phyloP scores from a whole-genome alignment of 2,329 filamentous ascomycete species.

The Ophiosphaerella narmari region DNA sequence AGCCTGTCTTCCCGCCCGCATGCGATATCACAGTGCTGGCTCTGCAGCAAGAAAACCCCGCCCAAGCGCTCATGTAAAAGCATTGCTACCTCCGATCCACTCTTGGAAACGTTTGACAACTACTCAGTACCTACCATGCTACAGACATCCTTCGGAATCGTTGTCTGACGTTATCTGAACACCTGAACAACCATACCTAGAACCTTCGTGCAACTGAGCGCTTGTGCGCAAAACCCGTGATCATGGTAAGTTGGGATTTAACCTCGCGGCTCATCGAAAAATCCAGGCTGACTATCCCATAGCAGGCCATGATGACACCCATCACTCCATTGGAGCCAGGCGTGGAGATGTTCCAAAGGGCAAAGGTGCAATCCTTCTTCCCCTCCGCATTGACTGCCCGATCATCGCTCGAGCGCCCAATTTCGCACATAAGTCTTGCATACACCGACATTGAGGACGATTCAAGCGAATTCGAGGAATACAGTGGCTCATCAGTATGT shows the following conservation, averaged over 20 bases:
- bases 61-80: constrained; percentile 49
- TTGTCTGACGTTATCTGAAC: constrained; percentile 33
- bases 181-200: constrained; percentile 14
- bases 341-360: constrained; percentile 56
- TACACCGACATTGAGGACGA: constrained; percentile 75
- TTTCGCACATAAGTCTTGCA: constrained; percentile 76
- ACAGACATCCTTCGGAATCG: constrained; percentile 22
- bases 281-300: constrained; percentile 22
- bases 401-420: constrained; percentile 59
- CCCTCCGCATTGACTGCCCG: constrained; percentile 46
- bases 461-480: constrained; percentile 51
- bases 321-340: constrained; percentile 50
- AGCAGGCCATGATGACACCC: constrained; percentile 52
- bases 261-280: constrained; percentile 9
- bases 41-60: constrained; percentile 39
- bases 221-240: constrained; percentile 26
- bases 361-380: constrained; percentile 63
- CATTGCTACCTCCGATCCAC: constrained; percentile 32
- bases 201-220: constrained; percentile 11
- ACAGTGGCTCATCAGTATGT: constrained; percentile 69
- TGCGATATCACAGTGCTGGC: neutral
- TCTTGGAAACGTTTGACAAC: constrained; percentile 40
- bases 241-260: constrained; percentile 41
- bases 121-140: constrained; percentile 40
- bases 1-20: neutral